Percentiles rank a stretch among this genome's conserved stretches.
phyloP scores from a whole-genome alignment of 2,329 filamentous ascomycete genomes.

The Xylaria sp. region DNA sequence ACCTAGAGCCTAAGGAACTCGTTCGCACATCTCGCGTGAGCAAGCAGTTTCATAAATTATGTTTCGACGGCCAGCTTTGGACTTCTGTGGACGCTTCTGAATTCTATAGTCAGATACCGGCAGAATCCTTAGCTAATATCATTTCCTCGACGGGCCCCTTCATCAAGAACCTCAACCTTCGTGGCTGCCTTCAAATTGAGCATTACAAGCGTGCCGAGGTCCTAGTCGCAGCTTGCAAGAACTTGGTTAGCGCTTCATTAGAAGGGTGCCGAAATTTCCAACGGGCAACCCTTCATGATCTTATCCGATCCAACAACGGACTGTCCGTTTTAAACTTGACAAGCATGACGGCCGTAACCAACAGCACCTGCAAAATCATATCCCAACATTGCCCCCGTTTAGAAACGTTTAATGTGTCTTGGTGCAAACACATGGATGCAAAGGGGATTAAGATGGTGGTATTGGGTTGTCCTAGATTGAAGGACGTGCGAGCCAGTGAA shows the following conservation, averaged over 20 bases:
- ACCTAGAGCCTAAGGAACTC: constrained; percentile 79
- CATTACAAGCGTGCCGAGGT: constrained; percentile 79
- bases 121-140: constrained; percentile 81
- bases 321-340: constrained; percentile 87
- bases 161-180: constrained; percentile 84
- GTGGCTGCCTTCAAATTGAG: constrained; percentile 88
- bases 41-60: constrained; percentile 78
- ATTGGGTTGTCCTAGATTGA: constrained; percentile 72
- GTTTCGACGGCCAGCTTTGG: constrained; percentile 96
- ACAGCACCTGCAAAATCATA: constrained; percentile 85
- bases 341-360: constrained; percentile 78
- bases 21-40: constrained; percentile 78
- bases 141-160: constrained; percentile 87
- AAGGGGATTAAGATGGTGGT: constrained; percentile 75
- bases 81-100: constrained; percentile 80
- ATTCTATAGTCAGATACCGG: constrained; percentile 87
- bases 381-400: constrained; percentile 79
- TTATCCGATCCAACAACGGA: constrained; percentile 74
- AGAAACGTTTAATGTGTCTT: constrained; percentile 87
- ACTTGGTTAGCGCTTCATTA: constrained; percentile 84
- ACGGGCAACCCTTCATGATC: constrained; percentile 74
- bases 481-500: constrained; percentile 82
- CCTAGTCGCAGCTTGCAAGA: constrained; percentile 82
- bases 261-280: constrained; percentile 89
- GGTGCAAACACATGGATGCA: constrained; percentile 87